Evolutionary conservation across 305 asterid species (phyloP), one percentile per base, ranked within the genome.

Genomic region (Nicotiana rustica): DNA sequence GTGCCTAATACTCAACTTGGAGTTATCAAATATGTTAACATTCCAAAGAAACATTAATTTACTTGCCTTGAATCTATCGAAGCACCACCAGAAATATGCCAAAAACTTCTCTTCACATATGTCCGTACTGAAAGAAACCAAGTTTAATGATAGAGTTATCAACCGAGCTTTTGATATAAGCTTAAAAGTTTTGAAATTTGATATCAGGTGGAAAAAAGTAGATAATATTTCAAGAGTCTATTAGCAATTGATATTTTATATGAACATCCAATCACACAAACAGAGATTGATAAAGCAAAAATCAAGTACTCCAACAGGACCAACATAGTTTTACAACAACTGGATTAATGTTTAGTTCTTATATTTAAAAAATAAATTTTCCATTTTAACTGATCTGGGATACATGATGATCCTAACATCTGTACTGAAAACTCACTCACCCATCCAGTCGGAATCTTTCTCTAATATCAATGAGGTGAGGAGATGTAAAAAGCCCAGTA

Each of bases 41-140:
- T 2, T 36, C 49, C 55, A 57, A 18, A 5, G 15, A 10, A 56
- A 88, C 65, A 60, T 82, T 67, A 71, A 35, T 75, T 78, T 55
- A 83, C 96, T 83, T 91, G 89, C 99, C 97, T 94, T 94, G 76
- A 94, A 83, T 85, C 93, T 92, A 86, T 94, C 91, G 87, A 88
- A 96, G 87, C 97, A 94, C 98, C 98, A 93, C 99, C 99, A 96
- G 86, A 96, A 96, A 90, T 94, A 94, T 61, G 88, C 92, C 91
- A 96, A 86, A 88, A 96, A 96, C 94, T 94, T 96, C 91, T 93
- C 96, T 88, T 94, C 94, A 73, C 90, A 87, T 79, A 96, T 91
- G 85, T 96, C 96, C 79, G 68, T 81, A 64, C 98, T 96, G 93
- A 84, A 88, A 87, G 68, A 76, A 73, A 59, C 83, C 80, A 82